Base-by-base conservation (phyloP, 2,329 filamentous ascomycete species). In the Fusarium annulatum region DNA sequence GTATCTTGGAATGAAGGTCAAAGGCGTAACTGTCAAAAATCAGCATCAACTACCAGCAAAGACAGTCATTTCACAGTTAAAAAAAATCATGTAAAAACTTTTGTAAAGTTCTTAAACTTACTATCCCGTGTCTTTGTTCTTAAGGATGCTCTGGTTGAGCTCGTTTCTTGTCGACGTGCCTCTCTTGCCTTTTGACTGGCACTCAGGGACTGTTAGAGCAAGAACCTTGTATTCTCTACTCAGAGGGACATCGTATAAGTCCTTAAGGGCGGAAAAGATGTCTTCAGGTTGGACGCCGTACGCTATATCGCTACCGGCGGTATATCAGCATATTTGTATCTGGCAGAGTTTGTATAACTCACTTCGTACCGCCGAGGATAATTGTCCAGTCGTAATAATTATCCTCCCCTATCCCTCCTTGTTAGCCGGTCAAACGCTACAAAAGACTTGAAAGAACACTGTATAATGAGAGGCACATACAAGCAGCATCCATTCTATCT, bases 311-410 rank as follows among this genome's bases (percentile, higher is more conserved):
- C 86, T 87, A 61, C 34, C 30, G 30, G 33, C 41, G 16, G 16
- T 34, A 11, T 1, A 46, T 73, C 34, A 71, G 61, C n/a, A 9
- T 12, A 33, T 28, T 46, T 19, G 34, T 43, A 21, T 30, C 11
- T 19, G 26, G 16, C 28, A 23, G 12, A 33, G 14, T 12, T 26
- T 33, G n/a, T 36, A 18, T 61, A 58, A 64, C 83, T 59, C 81
- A 87, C 83, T 92, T 93, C 55, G 90, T 92, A 5, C 90, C 91
- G 14, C 89, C 90, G 5, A 93, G 85, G 9, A 92, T 80, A 38
- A 93, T 86, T 19, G 88, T 86, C 89, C 90, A 92, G 82, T 92
- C 88, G 72, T 84, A 90, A 2, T 70, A 64, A 8, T 69, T 67
- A 36, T 65, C 69, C n/a, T 73, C 55, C 61, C 75, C 79, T 80